Evolutionary conservation across 1,284 basidiomycete species (phyloP), one percentile per base, ranked within the genome.

Genomic region (Cutaneotrichosporon sp.): DNA sequence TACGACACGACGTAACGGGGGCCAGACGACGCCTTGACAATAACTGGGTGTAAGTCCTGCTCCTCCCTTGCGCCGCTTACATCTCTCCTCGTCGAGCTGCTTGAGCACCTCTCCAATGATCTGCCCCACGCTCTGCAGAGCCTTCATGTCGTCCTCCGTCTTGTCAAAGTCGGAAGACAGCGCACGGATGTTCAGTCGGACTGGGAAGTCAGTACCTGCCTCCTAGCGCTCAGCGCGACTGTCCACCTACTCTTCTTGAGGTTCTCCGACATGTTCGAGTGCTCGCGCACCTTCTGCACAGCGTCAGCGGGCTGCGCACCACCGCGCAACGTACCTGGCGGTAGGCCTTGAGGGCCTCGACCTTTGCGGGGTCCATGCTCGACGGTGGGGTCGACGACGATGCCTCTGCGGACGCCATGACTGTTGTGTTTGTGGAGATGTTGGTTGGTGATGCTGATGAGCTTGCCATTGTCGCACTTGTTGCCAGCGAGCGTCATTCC

Each of bases 1-100:
- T 91, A 97, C 2, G 94, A 97, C n/a, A 99, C 96, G 37, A 98
- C 93, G 72, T 99, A 99, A 62, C 96, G 88, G 15, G 96, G 96
- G 2, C 96, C 96, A 15, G 90, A 94, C 0, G 93, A 97, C 0
- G 96, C 94, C 76, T 99, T 99, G 62, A 99, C 96, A 65, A 99
- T 99, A 77, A 97, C 93, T 97, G 63, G 1, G 42, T 36, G 30
- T 36, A 8, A 46, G 44, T 37, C 10, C 21, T n/a, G n/a, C n/a
- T 30, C 18, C 8, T 20, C 33, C 23, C 26, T 5, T 21, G 17
- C 7, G 7, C 10, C 10, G 79, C 88, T 69, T 67, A 94, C 93
- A 99, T 76, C 96, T 81, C 76, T 98, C 94, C 58, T 97, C 91
- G 68, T 98, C 96, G 23, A 99, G 79, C 76, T 98, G 93, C 76